Conservation (phyloP, 768 basidiomycete genomes). For the Boletus rubropictus region DNA sequence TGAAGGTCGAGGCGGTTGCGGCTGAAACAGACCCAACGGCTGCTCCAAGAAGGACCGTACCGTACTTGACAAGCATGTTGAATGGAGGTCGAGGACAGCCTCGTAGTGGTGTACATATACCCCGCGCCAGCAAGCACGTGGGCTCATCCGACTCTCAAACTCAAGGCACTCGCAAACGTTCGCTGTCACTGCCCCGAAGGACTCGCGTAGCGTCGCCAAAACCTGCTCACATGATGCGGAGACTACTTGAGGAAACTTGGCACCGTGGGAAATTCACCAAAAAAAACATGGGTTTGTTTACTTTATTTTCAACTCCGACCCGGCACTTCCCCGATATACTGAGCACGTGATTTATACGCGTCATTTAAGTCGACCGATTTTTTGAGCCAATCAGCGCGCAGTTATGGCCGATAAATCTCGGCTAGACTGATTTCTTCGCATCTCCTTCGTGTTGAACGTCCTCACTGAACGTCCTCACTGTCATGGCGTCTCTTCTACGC, state of each 20-base stretch:
- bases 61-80: slow-evolving; percentile 13
- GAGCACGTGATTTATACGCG: no score
- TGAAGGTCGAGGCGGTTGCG: slow-evolving; percentile 22
- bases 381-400: slow-evolving; percentile 19
- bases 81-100: neutral
- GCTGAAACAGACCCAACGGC: slow-evolving; percentile 19
- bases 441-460: neutral
- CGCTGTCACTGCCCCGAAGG: no score
- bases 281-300: no score
- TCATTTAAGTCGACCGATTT: slow-evolving; percentile 37
- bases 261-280: no score
- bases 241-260: no score
- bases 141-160: no score
- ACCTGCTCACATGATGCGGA: no score
- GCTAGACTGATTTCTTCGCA: neutral
- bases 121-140: neutral
- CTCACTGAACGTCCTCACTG: no score
- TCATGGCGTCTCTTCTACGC: slow-evolving; percentile 33
- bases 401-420: slow-evolving; percentile 9
- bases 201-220: no score
- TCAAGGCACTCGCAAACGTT: no score
- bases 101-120: neutral
- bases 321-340: no score
- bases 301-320: no score
- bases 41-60: slow-evolving; percentile 14